These are phyloP conservation scores for Collybia sp. DNA, from an alignment of 768 basidiomycete species.

Conservation along the genomic window DNA sequence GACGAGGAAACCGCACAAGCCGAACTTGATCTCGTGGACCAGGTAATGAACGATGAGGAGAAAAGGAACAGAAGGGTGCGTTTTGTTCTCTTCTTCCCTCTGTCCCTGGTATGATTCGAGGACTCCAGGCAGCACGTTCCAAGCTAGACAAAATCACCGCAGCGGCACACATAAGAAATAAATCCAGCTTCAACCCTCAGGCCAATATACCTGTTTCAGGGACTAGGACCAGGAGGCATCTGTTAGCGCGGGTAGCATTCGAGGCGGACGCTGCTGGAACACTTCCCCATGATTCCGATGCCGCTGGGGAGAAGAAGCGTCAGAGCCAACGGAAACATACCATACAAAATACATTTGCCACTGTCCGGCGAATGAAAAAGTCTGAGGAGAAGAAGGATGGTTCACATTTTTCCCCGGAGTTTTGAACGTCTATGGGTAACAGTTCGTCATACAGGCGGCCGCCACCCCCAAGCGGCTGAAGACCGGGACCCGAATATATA, in stretches of 20 bases:
- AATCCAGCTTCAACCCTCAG: constrained; percentile 64
- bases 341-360: constrained; percentile 64
- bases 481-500: constrained; percentile 43
- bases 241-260: constrained; percentile 49
- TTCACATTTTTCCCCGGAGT: neutral
- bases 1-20: constrained; percentile 66
- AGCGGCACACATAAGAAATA: constrained; percentile 61
- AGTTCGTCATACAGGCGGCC: constrained; percentile 37
- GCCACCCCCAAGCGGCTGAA: constrained; percentile 56
- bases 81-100: neutral
- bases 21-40: constrained; percentile 53
- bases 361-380: constrained; percentile 58
- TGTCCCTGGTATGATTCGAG: neutral
- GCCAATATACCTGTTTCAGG: constrained; percentile 17
- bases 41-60: constrained; percentile 56
- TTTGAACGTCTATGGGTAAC: neutral
- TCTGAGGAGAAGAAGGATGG: constrained; percentile 59
- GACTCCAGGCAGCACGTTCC: constrained; percentile 43
- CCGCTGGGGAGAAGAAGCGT: constrained; percentile 27
- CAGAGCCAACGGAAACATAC: constrained; percentile 69
- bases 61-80: constrained; percentile 43
- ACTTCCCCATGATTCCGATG: constrained; percentile 24
- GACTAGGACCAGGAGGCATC: constrained; percentile 38
- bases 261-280: constrained; percentile 62
- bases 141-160: constrained; percentile 61